These are phyloP conservation scores for Suaeda aralocaspica DNA, from an alignment of 148 eudicot species.

Conservation along the genomic window DNA sequence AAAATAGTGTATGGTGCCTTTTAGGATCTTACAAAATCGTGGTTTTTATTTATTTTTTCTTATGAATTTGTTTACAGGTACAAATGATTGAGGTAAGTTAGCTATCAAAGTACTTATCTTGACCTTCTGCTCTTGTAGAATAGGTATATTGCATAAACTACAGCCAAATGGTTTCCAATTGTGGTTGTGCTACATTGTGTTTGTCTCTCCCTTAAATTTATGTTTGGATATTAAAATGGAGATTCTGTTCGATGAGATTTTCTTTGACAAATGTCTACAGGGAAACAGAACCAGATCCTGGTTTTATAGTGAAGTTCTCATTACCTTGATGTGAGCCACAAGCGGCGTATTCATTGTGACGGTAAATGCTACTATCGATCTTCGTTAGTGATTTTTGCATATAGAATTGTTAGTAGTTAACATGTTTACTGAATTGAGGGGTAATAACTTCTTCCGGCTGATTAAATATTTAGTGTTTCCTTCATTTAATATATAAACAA, in stretches of 20 bases:
- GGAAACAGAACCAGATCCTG: constrained; percentile 81
- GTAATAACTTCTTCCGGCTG: neutral
- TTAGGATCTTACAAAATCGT: neutral
- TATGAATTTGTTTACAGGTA: constrained; percentile 44
- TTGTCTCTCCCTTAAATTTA: neutral
- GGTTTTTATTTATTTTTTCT: neutral
- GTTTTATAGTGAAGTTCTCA: constrained; percentile 53
- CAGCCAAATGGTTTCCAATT: neutral
- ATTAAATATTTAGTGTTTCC: neutral
- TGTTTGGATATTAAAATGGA: neutral
- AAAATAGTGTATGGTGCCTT: constrained; percentile 1
- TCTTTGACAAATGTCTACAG: constrained; percentile 28
- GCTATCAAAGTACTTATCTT: constrained; percentile 73
- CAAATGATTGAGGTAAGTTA: constrained; percentile 84
- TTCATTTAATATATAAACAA: neutral
- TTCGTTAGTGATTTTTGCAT: neutral
- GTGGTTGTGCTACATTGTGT: neutral
- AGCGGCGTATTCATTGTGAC: constrained; percentile 81
- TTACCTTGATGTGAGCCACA: constrained; percentile 55
- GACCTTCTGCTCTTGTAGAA: constrained; percentile 85
- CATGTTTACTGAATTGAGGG: neutral
- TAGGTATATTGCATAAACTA: constrained; percentile 37
- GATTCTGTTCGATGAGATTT: neutral
- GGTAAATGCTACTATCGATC: constrained; percentile 41
- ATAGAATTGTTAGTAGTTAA: neutral